A percentile compares a stretch with the other conserved stretches of the same genome.
Conservation (phyloP, 345 rosid genomes). For the Pugionium cornutum region DNA sequence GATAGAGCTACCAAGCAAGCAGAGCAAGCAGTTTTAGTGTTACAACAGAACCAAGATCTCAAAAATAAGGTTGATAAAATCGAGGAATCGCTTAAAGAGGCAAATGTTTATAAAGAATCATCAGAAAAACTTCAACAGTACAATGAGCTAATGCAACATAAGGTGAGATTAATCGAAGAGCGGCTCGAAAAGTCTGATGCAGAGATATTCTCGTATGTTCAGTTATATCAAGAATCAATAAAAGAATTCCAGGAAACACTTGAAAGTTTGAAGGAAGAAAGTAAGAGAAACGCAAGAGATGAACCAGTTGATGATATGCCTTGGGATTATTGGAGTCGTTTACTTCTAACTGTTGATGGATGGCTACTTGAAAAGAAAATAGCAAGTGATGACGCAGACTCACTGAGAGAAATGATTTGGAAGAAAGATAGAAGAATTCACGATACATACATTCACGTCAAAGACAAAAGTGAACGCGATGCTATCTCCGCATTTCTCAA, state of each 20-base stretch:
- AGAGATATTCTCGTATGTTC: slow-evolving; percentile 71
- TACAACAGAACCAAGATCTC: slow-evolving; percentile 86
- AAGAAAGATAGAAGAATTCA: slow-evolving; percentile 63
- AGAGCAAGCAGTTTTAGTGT: slow-evolving; percentile 73
- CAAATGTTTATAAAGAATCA: slow-evolving; percentile 65
- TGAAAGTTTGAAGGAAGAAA: slow-evolving; percentile 70
- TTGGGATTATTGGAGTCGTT: slow-evolving; percentile 84
- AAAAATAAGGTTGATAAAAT: slow-evolving; percentile 73
- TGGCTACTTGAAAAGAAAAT: slow-evolving; percentile 93
- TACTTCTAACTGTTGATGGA: slow-evolving; percentile 84
- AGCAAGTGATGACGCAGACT: slow-evolving; percentile 57
- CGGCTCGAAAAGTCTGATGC: slow-evolving; percentile 85
- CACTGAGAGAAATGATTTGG: slow-evolving; percentile 83
- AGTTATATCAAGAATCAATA: slow-evolving; percentile 79
- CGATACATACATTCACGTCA: slow-evolving; percentile 63
- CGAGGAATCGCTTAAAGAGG: slow-evolving; percentile 80
- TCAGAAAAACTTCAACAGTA: slow-evolving; percentile 72
- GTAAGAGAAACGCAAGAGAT: slow-evolving; percentile 61
- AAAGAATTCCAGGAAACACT: slow-evolving; percentile 86
- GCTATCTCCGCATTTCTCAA: slow-evolving; percentile 61
- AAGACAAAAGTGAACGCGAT: slow-evolving; percentile 69
- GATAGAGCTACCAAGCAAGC: slow-evolving; percentile 79
- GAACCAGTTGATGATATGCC: slow-evolving; percentile 84
- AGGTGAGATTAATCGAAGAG: slow-evolving; percentile 79
- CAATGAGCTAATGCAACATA: slow-evolving; percentile 83